Percentiles rank a stretch among this genome's conserved stretches.
These are phyloP conservation scores for Prunus fruticosa DNA, from an alignment of 306 rosid species.

Conservation along the genomic window DNA sequence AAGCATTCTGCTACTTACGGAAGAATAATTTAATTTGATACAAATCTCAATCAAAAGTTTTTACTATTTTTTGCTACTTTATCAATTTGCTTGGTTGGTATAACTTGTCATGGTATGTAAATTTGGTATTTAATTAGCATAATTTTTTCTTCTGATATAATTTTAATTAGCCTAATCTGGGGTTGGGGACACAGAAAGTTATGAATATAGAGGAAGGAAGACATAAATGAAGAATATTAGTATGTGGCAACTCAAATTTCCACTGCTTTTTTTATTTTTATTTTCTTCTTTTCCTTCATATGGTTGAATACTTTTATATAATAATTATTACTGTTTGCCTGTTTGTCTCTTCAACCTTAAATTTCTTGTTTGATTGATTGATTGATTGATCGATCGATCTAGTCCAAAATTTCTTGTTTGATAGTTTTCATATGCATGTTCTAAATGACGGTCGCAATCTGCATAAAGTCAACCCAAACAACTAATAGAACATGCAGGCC, in stretches of 20 bases:
- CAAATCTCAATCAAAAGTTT: neutral
- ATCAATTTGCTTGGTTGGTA: constrained; percentile 2
- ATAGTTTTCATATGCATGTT: no score
- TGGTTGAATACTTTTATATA: no score
- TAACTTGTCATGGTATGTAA: neutral
- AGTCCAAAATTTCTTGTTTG: no score
- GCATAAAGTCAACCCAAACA: neutral
- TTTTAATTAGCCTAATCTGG: neutral
- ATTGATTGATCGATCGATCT: no score
- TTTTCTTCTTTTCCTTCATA: no score
- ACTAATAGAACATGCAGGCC: neutral
- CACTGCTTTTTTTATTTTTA: no score
- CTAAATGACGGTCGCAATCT: neutral
- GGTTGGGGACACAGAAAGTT: neutral
- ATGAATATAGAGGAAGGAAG: neutral
- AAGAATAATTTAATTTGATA: neutral
- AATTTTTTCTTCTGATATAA: neutral
- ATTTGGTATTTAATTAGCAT: constrained; percentile 2
- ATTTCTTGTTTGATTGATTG: neutral
- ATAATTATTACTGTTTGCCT: no score
- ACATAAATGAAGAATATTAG: neutral
- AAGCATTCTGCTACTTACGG: neutral
- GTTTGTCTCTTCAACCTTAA: neutral
- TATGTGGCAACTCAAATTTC: no score
- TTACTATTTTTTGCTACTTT: neutral